Conservation (phyloP, 148 eudicot species). For the Camellia lanceoleosa region DNA sequence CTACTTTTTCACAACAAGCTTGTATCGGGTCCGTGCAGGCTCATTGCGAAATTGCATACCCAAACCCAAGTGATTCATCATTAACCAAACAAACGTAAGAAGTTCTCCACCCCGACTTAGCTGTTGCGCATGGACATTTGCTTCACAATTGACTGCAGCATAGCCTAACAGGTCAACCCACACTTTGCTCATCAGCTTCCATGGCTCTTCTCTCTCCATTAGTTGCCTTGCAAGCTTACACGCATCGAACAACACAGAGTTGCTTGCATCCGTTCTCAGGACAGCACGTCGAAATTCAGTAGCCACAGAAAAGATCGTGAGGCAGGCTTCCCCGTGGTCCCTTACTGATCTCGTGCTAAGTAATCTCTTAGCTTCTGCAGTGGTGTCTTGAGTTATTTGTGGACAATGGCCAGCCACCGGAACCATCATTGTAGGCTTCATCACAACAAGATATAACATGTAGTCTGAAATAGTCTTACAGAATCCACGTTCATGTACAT, state of each 20-base stretch:
- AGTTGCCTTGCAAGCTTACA: not conserved
- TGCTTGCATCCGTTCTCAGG: not conserved
- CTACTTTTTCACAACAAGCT: not conserved
- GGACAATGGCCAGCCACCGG: constrained; percentile 32
- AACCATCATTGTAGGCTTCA: constrained; percentile 33
- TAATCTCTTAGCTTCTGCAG: constrained; percentile 29
- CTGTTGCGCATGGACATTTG: not conserved
- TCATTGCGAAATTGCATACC: not conserved
- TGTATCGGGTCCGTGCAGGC: not conserved
- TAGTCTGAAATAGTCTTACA: constrained; percentile 29
- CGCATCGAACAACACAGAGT: not conserved
- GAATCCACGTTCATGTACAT: not conserved
- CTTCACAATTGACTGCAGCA: not conserved
- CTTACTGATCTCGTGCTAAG: not conserved
- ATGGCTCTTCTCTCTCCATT: no score
- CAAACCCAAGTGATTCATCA: not conserved
- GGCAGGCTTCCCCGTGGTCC: not conserved
- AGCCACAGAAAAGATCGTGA: not conserved
- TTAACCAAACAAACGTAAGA: constrained; percentile 5
- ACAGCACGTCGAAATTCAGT: not conserved
- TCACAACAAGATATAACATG: constrained; percentile 34
- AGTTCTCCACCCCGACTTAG: not conserved
- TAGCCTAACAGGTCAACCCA: not conserved
- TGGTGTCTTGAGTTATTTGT: constrained; percentile 31
- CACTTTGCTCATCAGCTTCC: not conserved